Percentiles rank a stretch among this genome's conserved stretches.
phyloP scores from a whole-genome alignment of 768 basidiomycete genomes.

The Jaapia argillacea region DNA sequence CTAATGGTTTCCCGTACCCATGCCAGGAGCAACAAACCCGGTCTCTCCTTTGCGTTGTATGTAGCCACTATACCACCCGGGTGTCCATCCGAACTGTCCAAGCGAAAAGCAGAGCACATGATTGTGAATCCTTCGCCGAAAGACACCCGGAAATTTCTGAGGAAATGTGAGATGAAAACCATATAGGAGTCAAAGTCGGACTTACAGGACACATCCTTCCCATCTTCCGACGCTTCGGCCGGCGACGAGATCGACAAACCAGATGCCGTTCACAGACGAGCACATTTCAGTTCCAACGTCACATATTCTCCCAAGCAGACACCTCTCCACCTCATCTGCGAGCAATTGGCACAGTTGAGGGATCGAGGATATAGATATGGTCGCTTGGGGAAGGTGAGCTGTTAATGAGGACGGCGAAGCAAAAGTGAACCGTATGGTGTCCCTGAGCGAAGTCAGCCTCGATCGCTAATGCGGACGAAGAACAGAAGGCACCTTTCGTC shows the following conservation, averaged over 20 bases:
- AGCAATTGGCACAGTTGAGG: constrained; percentile 70
- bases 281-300: constrained; percentile 51
- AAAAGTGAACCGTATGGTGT: constrained; percentile 69
- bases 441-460: constrained; percentile 26
- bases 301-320: constrained; percentile 59
- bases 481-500: constrained; percentile 44
- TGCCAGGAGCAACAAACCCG: constrained; percentile 26
- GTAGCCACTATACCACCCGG: constrained; percentile 33
- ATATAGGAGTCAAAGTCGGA: constrained; percentile 7
- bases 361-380: constrained; percentile 60
- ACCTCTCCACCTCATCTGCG: constrained; percentile 66
- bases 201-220: constrained; percentile 72
- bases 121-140: constrained; percentile 41
- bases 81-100: constrained; percentile 31
- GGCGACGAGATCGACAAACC: constrained; percentile 70
- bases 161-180: constrained; percentile 1
- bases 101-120: constrained; percentile 46
- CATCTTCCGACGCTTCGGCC: constrained; percentile 61
- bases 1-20: constrained; percentile 49
- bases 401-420: constrained; percentile 63
- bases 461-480: not conserved
- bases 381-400: constrained; percentile 77
- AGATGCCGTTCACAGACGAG: constrained; percentile 42
- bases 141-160: constrained; percentile 54
- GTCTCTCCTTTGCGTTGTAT: constrained; percentile 21